Evolutionary conservation across 345 rosid species (phyloP), one percentile per base, ranked within the genome.

Genomic region (Cardamine resedifolia): DNA sequence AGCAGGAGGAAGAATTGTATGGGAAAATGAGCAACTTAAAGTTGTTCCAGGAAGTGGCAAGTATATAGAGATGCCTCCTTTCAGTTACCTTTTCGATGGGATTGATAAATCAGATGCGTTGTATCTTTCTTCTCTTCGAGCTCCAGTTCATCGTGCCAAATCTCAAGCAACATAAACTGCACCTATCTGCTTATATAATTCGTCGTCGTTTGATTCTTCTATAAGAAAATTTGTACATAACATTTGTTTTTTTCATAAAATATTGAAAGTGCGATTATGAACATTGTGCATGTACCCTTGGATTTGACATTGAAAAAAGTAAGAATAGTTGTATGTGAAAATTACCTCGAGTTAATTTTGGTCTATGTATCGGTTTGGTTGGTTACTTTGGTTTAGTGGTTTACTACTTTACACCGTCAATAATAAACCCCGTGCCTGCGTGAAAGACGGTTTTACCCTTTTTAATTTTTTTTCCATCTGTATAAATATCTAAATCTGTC

Each of bases 1-100:
- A 48, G 88, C 88, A 6, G 85, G 97, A 73, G 97, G 99, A 78
- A 74, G 83, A 79, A 80, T 91, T 7, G 96, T 85, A 20, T 95
- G 98, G 99, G 81, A 85, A 80, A 88, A 91, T 49, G 80, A 87
- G 50, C 88, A 87, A 68, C 83, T 91, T 38, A 87, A 85, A 74
- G 97, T 86, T 20, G 80, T 67, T 64, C 87, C 87, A 58, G 94
- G 96, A 52, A 75, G 85, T 58, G 98, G 98, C 3, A 88, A 78
- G 86, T 91, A 88, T 66, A 70, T 87, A 71, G 33, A 84, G 77
- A 88, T 90, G 96, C 77, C 85, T 36, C 92, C 97, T 44, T 95
- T 79, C 76, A 78, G 84, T 78, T 85, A 90, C 76, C 97, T 95
- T 73, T 95, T 88, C 75, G 73, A 69, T 33, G 98, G 99, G 30